phyloP scores from a whole-genome alignment of 148 eudicot species.

The Amaranthus palmeri region DNA sequence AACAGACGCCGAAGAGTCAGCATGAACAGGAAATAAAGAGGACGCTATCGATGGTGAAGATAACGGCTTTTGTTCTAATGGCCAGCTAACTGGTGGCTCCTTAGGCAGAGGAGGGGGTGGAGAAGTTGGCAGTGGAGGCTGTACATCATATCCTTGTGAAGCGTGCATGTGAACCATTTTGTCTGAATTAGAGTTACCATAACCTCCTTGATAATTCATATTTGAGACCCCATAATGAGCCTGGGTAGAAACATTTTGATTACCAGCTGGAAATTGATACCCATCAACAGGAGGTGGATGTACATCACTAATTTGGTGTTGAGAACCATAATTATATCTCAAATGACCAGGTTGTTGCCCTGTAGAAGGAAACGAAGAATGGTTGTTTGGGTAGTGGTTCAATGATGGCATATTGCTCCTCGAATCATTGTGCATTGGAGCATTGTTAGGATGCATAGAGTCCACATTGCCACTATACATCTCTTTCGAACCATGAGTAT shows the following conservation, averaged over 20 bases:
- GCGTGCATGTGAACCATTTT: conserved; percentile 18
- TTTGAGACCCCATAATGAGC: conserved; percentile 27
- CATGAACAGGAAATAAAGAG: conserved; percentile 51
- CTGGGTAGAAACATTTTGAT: conserved; percentile 19
- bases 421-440: conserved; percentile 20
- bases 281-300: conserved; percentile 24
- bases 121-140: conserved; percentile 74
- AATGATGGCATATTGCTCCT: conserved; percentile 21
- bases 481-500: conserved; percentile 6
- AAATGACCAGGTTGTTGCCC: conserved; percentile 33
- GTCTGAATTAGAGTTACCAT: conserved; percentile 18
- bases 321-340: conserved; percentile 31
- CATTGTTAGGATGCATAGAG: conserved; percentile 15
- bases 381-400: conserved; percentile 17
- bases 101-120: conserved; percentile 67
- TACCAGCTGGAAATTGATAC: conserved; percentile 21
- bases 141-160: conserved; percentile 33
- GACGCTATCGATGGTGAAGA: conserved; percentile 37
- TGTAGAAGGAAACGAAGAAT: conserved; percentile 21
- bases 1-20: conserved; percentile 28
- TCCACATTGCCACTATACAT: conserved; percentile 5
- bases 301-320: conserved; percentile 25
- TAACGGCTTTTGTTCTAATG: conserved; percentile 31
- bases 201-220: conserved; percentile 28
- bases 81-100: conserved; percentile 46